A percentile compares a stretch with the other conserved stretches of the same genome.
phyloP scores from a whole-genome alignment of 2,329 filamentous ascomycete genomes.

The Graphilbum ipis-grandicollis region DNA sequence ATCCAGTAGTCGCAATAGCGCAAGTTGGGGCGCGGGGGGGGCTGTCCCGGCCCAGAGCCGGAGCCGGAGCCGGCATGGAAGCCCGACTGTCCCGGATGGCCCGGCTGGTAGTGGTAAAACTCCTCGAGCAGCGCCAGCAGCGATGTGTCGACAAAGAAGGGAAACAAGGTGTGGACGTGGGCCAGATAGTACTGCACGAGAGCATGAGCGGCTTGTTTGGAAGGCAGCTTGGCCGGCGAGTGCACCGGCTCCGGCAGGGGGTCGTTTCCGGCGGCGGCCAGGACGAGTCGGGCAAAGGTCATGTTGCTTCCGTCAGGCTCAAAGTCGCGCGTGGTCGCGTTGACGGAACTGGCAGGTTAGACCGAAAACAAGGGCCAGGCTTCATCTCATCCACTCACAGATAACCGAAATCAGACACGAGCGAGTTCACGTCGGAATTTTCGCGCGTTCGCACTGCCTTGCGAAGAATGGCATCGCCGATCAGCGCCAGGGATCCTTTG shows the following conservation, averaged over 20 bases:
- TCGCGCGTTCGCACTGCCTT: constrained; percentile 51
- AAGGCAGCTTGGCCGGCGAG: constrained; percentile 40
- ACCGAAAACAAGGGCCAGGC: background rate
- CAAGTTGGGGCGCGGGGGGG: constrained; percentile 26
- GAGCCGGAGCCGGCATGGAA: too few relatives aligned
- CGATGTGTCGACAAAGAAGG: constrained; percentile 64
- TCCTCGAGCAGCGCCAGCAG: constrained; percentile 67
- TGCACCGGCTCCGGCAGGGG: constrained; percentile 45
- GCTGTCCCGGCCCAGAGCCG: too few relatives aligned
- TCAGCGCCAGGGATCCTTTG: constrained; percentile 44
- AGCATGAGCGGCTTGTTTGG: constrained; percentile 47
- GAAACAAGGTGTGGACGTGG: constrained; percentile 64
- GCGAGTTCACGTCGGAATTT: constrained; percentile 72
- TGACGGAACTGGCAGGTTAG: constrained; percentile 52
- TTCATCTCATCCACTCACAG: constrained; percentile 34
- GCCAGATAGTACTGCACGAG: constrained; percentile 72
- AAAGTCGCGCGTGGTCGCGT: constrained; percentile 87
- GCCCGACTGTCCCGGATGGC: constrained; percentile 12
- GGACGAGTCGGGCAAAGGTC: constrained; percentile 77
- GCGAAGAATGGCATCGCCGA: constrained; percentile 44
- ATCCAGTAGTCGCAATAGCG: constrained; percentile 65
- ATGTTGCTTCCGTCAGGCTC: constrained; percentile 76
- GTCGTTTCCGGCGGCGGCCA: constrained; percentile 67
- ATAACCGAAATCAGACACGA: constrained; percentile 88
- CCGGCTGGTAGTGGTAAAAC: constrained; percentile 50